A percentile compares a stretch with the other conserved stretches of the same genome.
Conservation (phyloP, 345 rosid species). For the Citrus hindsii region DNA sequence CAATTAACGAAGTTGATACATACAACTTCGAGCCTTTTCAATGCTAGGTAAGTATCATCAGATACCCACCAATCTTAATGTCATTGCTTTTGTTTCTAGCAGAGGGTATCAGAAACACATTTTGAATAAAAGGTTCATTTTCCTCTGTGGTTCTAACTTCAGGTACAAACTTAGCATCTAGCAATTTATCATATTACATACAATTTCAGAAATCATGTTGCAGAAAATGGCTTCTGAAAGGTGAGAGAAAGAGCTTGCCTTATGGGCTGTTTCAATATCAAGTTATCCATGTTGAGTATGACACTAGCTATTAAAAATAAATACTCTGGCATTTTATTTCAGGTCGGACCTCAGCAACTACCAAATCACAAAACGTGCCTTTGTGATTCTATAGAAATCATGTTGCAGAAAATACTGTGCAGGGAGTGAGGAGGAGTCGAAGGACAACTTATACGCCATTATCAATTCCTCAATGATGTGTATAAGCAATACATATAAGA, state of each 20-base stretch:
- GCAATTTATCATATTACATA: neutral
- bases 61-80: neutral
- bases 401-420: neutral
- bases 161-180: neutral
- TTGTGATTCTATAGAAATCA: too few relatives aligned
- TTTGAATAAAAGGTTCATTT: neutral
- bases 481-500: neutral
- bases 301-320: too few relatives aligned
- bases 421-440: neutral
- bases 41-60: slow-evolving; percentile 26
- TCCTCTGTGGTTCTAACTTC: neutral
- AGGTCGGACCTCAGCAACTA: too few relatives aligned
- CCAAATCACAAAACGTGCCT: too few relatives aligned
- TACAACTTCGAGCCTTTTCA: slow-evolving; percentile 17
- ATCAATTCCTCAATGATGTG: neutral
- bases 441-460: too few relatives aligned
- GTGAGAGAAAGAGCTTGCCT: neutral
- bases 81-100: neutral
- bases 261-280: neutral
- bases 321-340: too few relatives aligned
- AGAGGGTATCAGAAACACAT: neutral
- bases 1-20: slow-evolving; percentile 4
- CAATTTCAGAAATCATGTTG: neutral
- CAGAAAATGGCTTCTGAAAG: neutral
- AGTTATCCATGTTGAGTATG: too few relatives aligned